Conservation (phyloP, 2,329 filamentous ascomycete species). For the Fusarium sp. region DNA sequence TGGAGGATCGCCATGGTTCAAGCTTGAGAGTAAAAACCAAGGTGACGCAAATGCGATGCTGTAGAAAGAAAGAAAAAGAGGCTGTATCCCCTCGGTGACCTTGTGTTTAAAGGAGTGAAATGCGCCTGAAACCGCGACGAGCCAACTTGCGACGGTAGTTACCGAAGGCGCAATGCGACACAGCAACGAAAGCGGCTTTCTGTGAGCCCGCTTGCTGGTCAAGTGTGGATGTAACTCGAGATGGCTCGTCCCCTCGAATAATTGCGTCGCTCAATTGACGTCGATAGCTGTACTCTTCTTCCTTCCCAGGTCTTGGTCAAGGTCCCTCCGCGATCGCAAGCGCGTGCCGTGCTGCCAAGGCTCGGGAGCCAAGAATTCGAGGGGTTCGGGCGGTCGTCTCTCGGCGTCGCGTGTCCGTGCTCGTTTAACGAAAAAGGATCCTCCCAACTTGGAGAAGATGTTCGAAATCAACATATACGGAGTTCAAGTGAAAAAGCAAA, state of each 20-base stretch:
- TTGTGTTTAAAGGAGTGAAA: not conserved
- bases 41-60: not conserved
- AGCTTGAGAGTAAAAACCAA: not conserved
- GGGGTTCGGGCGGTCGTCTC: not conserved
- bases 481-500: not conserved
- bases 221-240: not conserved
- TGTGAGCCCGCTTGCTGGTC: not conserved
- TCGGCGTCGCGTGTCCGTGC: slow-evolving; percentile 21
- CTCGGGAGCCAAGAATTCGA: slow-evolving; percentile 36
- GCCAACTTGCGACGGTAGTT: slow-evolving; percentile 28
- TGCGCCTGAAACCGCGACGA: slow-evolving; percentile 20
- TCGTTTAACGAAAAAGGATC: not conserved
- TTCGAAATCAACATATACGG: not conserved
- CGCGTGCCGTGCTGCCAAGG: slow-evolving; percentile 33
- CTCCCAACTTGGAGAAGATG: not conserved
- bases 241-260: not conserved
- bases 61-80: not conserved
- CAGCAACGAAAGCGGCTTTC: slow-evolving; percentile 8
- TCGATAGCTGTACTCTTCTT: not conserved
- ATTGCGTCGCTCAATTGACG: not conserved
- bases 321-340: slow-evolving; percentile 37
- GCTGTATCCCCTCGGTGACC: slow-evolving; percentile 2
- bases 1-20: slow-evolving; percentile 39
- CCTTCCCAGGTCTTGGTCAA: not conserved
- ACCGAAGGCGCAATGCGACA: slow-evolving; percentile 30